Conservation (phyloP, 2,329 filamentous ascomycete genomes). For the Monosporascus ibericus region DNA sequence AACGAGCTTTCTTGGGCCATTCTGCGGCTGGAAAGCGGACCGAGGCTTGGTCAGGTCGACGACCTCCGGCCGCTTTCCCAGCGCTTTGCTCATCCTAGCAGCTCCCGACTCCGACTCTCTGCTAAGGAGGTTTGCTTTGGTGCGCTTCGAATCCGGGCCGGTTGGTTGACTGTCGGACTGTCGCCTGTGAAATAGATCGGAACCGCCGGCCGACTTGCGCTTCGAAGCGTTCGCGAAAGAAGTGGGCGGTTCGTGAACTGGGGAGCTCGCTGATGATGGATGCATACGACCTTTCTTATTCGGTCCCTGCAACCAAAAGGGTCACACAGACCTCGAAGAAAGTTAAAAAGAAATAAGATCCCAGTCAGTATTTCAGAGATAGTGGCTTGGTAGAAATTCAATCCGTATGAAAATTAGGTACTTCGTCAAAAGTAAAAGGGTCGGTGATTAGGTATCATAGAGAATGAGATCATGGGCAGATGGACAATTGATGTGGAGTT, state of each 20-base stretch:
- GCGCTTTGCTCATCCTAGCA: slow-evolving; percentile 21
- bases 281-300: slow-evolving; percentile 20
- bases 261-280: slow-evolving; percentile 20
- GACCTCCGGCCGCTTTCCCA: slow-evolving; percentile 31
- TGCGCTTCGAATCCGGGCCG: slow-evolving; percentile 15
- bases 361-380: background rate
- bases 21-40: slow-evolving; percentile 61
- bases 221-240: slow-evolving; percentile 19
- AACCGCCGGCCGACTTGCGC: slow-evolving; percentile 14
- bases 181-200: slow-evolving; percentile 5
- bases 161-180: slow-evolving; percentile 3
- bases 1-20: slow-evolving; percentile 78
- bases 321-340: slow-evolving; percentile 17
- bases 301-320: slow-evolving; percentile 21
- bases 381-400: too few species aligned
- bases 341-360: background rate
- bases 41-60: slow-evolving; percentile 41
- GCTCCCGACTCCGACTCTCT: slow-evolving; percentile 8
- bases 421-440: too few species aligned
- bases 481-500: background rate
- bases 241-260: slow-evolving; percentile 18
- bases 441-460: too few species aligned
- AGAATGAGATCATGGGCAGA: background rate
- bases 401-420: too few species aligned
- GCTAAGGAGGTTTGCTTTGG: slow-evolving; percentile 8